Evolutionary conservation across 805 yeast species (phyloP), one percentile per base, ranked within the genome.

Genomic region (Jamesozyma hellenica): DNA sequence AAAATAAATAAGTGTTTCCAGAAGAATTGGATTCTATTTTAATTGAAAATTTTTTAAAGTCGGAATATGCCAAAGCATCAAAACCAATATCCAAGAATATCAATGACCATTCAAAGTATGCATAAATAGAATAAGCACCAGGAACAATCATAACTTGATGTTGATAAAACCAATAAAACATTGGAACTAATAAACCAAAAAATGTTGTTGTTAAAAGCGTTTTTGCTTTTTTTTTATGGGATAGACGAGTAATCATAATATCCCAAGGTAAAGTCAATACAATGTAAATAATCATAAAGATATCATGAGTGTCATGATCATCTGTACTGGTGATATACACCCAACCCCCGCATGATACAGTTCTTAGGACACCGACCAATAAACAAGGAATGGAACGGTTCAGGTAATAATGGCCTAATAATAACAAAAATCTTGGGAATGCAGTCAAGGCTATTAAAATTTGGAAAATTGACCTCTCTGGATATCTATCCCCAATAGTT

Each of bases 341-440:
- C 96, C 97, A 92, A 11, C 97, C 97, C 55, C 98, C 98, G 56
- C 97, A 92, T 2, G 95, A 81, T 41, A 92, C 73, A 0, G 98
- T 92, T 61, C 98, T 76, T n/a, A 83, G 39, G 2, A 83, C 43
- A n/a, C 98, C 98, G 4, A 75, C 55, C 2, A 73, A 35, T 12
- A 53, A 34, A 7, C 51, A 42, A 0, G 42, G 6, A 2, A 46
- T 18, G 4, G 58, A 52, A 13, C 50, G 40, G 28, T 51, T 56
- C n/a, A 78, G 44, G 32, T 71, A 71, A 45, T 68, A 46, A 47
- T 61, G 55, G 11, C 75, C 66, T 48, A 61, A 46, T 28, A 83
- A 52, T 28, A 82, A 58, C 28, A 82, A 58, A 57, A 88, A 90
- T 48, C 97, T 74, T 14, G 96, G 96, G 29, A 96, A 95, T 1